Base-by-base conservation (phyloP, 1,284 basidiomycete species). In the Ustilago tritici region DNA sequence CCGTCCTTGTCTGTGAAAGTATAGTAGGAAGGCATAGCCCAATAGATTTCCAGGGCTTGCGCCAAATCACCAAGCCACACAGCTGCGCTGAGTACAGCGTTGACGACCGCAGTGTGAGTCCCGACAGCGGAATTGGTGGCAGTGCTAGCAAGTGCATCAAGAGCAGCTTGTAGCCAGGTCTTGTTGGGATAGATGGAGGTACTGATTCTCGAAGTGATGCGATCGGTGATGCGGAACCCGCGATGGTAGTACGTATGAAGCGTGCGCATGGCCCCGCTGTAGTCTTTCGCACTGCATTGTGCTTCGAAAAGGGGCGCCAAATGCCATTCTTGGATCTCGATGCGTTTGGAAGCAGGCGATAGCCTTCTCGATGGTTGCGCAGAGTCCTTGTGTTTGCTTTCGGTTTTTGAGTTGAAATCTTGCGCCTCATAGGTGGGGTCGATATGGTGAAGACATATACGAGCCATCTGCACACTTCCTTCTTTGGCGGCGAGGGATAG, bases 241-340 rank as follows among this genome's bases (percentile, higher is more conserved):
- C 55, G 61, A 14, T 38, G 34, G 4, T 57, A 23, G 54, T 71
- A 62, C 7, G 34, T 61, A 9, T 41, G 35, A 17, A 80, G 43
- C 9, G 70, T 62, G 23, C 53, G 56, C 34, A 84, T 52, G 1
- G 79, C 82, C 1, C 60, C 81, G 2, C 43, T 56, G 32, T 79
- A 79, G 43, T 77, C 62, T 0, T 28, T 41, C 0, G 70, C 53
- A 23, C 43, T 66, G 54, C 80, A 82, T 15, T 79, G 71, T 0
- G 80, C 77, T 53, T 83, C 80, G 11, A 82, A 76, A 2, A 81
- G 70, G 8, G 82, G 78, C 14, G 73, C 58, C 34, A 84, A 40
- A 31, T 82, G 80, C 74, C 79, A 79, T 54, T 80, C 76, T 38
- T 81, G 76, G 15, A 82, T 19, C 14, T 61, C 61, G n/a, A 32